Evolutionary conservation across 495 filamentous ascomycete species (phyloP).

Genomic region (Talaromyces liani): DNA sequence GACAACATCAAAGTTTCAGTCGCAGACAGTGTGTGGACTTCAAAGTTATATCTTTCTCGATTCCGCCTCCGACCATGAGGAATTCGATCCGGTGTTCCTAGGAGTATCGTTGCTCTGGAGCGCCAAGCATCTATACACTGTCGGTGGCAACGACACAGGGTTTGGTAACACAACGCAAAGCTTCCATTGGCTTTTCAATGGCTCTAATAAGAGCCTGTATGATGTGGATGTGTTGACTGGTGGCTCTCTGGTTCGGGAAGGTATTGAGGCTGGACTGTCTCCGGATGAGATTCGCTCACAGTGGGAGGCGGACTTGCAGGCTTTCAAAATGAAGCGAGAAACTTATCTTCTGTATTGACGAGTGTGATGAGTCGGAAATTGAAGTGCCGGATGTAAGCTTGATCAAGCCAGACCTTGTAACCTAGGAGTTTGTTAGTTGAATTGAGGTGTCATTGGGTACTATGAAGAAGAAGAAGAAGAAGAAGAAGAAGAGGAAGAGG

Average conservation of each 20-base stretch:
- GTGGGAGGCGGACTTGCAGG: conserved; percentile 1
- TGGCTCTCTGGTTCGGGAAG: conserved; percentile 2
- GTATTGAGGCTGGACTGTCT: conserved; percentile 6
- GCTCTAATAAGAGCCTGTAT: not conserved
- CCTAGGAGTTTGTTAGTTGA: too few relatives aligned
- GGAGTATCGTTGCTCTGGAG: conserved; percentile 9
- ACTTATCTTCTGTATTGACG: not conserved
- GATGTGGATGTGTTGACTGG: conserved; percentile 8
- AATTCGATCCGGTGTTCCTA: conserved; percentile 5
- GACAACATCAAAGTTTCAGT: conserved; percentile 7
- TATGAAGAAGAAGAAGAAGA: too few relatives aligned
- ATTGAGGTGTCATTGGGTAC: too few relatives aligned
- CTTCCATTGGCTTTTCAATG: conserved; percentile 9
- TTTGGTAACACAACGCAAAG: conserved; percentile 9
- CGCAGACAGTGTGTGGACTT: conserved; percentile 5
- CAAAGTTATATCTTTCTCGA: conserved; percentile 7
- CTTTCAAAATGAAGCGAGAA: not conserved
- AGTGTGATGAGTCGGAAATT: too few relatives aligned
- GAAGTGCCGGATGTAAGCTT: not conserved
- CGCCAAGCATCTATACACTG: conserved; percentile 7
- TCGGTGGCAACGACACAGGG: not conserved
- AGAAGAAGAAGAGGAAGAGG: too few relatives aligned
- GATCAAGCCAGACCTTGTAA: too few relatives aligned
- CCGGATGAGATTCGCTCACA: conserved; percentile 8
- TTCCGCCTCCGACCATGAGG: not conserved